These are phyloP conservation scores for Exobasidium cylindrosporum DNA, from an alignment of 1,284 basidiomycete species.

Conservation along the genomic window DNA sequence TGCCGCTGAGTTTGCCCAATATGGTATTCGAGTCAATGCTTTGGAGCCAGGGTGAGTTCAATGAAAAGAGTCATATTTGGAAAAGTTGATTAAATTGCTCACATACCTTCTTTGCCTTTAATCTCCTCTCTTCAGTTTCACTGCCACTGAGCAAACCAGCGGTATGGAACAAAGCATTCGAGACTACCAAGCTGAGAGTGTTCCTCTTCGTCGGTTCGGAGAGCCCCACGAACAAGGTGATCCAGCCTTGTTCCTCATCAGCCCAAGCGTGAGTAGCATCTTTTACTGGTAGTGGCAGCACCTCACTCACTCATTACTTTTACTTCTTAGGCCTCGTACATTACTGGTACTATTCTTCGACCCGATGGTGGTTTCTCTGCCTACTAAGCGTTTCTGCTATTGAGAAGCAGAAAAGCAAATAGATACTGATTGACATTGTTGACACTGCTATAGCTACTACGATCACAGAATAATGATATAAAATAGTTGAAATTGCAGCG, in stretches of 20 bases:
- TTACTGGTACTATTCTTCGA: conserved; percentile 33
- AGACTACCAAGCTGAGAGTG: conserved; percentile 50
- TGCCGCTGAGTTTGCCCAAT: conserved; percentile 53
- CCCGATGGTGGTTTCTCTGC: conserved; percentile 53
- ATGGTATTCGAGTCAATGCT: conserved; percentile 54
- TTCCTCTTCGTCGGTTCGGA: conserved; percentile 53
- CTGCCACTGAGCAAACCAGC: conserved; percentile 55
- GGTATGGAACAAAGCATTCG: conserved; percentile 52
- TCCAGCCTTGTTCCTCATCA: conserved; percentile 47
- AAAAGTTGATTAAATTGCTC: too few species aligned
- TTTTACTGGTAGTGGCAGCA: too few species aligned
- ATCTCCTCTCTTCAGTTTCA: conserved; percentile 25
- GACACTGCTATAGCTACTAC: too few species aligned
- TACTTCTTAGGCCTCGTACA: conserved; percentile 38
- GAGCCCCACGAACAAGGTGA: conserved; percentile 54
- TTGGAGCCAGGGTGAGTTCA: conserved; percentile 38
- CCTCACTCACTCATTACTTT: not conserved
- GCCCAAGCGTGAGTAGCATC: conserved; percentile 29
- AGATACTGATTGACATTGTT: too few species aligned
- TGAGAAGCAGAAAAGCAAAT: too few species aligned
- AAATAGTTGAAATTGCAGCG: not conserved
- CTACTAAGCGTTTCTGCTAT: conserved; percentile 46
- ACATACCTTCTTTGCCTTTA: conserved; percentile 4
- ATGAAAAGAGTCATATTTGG: too few species aligned
- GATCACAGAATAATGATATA: not conserved